These are phyloP conservation scores for Endocladia muricata DNA, from an alignment of 31 red algal genomes.

Conservation along the genomic window DNA sequence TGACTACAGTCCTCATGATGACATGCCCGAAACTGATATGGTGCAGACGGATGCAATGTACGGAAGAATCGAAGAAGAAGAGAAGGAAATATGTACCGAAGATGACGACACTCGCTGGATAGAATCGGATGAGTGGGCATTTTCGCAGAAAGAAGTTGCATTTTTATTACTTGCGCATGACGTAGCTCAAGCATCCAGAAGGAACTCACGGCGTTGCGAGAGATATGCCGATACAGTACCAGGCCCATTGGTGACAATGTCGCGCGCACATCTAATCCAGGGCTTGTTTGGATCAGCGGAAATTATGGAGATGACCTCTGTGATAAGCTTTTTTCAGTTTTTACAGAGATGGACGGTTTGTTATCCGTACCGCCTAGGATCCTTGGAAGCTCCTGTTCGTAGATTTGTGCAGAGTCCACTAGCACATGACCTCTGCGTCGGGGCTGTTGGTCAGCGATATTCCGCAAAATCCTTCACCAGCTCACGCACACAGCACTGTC, in stretches of 20 bases:
- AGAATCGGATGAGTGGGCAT: constrained; percentile 14
- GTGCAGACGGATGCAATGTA: background rate
- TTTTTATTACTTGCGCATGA: constrained; percentile 47
- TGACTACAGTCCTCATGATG: background rate
- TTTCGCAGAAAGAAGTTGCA: constrained; percentile 42
- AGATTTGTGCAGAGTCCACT: constrained; percentile 42
- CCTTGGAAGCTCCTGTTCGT: constrained; percentile 46
- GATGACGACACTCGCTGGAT: constrained; percentile 20
- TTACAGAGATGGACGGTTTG: constrained; percentile 53
- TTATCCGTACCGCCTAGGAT: constrained; percentile 45
- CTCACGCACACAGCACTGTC: constrained; percentile 19
- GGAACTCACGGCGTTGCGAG: constrained; percentile 22
- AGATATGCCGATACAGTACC: constrained; percentile 36
- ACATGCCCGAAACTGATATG: background rate
- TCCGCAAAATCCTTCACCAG: constrained; percentile 28
- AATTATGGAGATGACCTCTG: constrained; percentile 43
- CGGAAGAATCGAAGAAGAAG: background rate
- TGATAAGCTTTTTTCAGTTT: constrained; percentile 35
- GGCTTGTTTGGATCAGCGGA: constrained; percentile 29
- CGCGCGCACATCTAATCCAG: constrained; percentile 22
- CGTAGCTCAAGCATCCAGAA: constrained; percentile 34
- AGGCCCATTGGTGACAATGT: constrained; percentile 14
- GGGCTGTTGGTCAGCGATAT: constrained; percentile 47
- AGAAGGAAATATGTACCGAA: background rate
- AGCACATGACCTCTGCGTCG: constrained; percentile 36